Evolutionary conservation across 1,284 basidiomycete genomes (phyloP).

Genomic region (Athelia psychrophila): DNA sequence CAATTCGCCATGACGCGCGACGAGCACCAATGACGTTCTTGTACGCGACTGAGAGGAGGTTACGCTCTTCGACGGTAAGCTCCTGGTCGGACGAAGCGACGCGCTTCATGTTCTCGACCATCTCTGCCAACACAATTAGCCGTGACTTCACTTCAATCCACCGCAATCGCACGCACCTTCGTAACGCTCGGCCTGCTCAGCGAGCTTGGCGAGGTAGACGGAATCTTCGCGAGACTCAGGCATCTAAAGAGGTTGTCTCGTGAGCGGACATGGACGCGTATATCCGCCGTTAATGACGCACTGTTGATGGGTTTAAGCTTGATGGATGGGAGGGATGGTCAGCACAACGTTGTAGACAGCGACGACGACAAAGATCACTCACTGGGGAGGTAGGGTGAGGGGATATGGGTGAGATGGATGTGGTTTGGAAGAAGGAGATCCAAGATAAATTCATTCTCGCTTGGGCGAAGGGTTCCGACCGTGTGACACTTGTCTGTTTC

Average conservation of each 20-base stretch:
- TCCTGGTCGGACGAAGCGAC: slow-evolving; percentile 97
- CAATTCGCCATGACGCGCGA: slow-evolving; percentile 98
- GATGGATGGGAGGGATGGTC: slow-evolving; percentile 17
- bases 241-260: slow-evolving; percentile 50
- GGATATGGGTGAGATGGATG: slow-evolving; percentile 30
- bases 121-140: slow-evolving; percentile 56
- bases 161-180: slow-evolving; percentile 66
- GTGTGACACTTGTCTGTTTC: neutral
- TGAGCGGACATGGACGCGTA: slow-evolving; percentile 29
- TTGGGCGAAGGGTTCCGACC: slow-evolving; percentile 47
- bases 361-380: slow-evolving; percentile 26
- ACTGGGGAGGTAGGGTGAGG: slow-evolving; percentile 31
- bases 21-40: slow-evolving; percentile 99
- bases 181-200: slow-evolving; percentile 98
- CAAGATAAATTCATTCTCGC: slow-evolving; percentile 40
- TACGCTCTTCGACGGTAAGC: slow-evolving; percentile 99
- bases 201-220: slow-evolving; percentile 99
- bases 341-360: slow-evolving; percentile 27
- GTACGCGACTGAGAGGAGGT: slow-evolving; percentile 98
- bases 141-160: slow-evolving; percentile 2
- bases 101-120: slow-evolving; percentile 99
- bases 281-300: slow-evolving; percentile 27
- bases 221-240: slow-evolving; percentile 91
- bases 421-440: slow-evolving; percentile 38
- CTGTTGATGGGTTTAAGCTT: slow-evolving; percentile 23